A percentile compares a stretch with the other conserved stretches of the same genome.
Evolutionary conservation across 345 rosid genomes (phyloP).

Genomic region (Linum tenue): DNA sequence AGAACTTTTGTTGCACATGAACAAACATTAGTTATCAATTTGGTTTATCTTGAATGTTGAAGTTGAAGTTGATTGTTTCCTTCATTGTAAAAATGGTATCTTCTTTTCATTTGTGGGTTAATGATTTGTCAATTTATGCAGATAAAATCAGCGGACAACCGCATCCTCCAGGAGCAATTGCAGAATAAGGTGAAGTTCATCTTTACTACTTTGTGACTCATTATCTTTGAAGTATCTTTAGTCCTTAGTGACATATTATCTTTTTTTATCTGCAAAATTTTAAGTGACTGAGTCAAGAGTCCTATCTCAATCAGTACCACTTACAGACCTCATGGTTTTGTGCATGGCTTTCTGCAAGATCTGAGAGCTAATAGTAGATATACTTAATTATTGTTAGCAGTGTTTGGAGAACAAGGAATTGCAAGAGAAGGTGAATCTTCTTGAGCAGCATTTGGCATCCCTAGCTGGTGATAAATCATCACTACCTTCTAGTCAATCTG

Average conservation of each 20-base stretch:
- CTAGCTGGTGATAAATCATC: slow-evolving; percentile 33
- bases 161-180: slow-evolving; percentile 93
- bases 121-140: slow-evolving; percentile 28
- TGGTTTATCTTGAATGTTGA: neutral
- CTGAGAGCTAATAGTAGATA: neutral
- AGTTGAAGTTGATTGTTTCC: no score
- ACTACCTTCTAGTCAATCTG: slow-evolving; percentile 29
- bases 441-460: slow-evolving; percentile 64
- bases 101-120: no score
- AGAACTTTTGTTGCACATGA: slow-evolving; percentile 13
- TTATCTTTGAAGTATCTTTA: neutral
- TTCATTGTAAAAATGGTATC: no score
- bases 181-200: slow-evolving; percentile 57
- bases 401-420: slow-evolving; percentile 71
- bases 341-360: neutral
- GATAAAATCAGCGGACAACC: slow-evolving; percentile 96
- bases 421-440: slow-evolving; percentile 57
- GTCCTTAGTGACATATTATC: neutral
- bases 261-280: neutral
- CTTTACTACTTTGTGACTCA: slow-evolving; percentile 1
- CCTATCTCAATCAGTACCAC: neutral
- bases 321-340: neutral
- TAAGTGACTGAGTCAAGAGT: neutral
- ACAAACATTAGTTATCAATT: neutral
- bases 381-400: slow-evolving; percentile 33